phyloP scores from a whole-genome alignment of 163 green algal genomes.

The Chloromonas sp. region DNA sequence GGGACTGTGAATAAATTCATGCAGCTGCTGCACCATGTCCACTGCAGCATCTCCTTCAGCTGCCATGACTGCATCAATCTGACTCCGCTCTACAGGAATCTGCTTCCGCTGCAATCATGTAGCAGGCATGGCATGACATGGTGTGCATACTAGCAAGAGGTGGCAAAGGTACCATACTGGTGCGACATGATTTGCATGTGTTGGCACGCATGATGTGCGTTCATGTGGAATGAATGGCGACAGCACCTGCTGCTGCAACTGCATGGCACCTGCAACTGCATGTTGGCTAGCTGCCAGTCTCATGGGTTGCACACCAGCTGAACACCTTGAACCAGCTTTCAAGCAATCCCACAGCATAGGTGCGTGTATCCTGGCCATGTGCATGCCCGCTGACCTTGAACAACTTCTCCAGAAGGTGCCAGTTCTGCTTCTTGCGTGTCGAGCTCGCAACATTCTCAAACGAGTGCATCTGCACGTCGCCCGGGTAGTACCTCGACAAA shows the following conservation, averaged over 20 bases:
- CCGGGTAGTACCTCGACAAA: constrained; percentile 63
- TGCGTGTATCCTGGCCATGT: no score
- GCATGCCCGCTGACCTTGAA: constrained; percentile 45
- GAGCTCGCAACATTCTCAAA: constrained; percentile 68
- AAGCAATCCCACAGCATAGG: no score
- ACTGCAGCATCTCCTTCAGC: constrained; percentile 46
- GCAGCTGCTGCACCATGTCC: constrained; percentile 43
- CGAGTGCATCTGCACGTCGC: constrained; percentile 64
- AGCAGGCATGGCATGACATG: no score
- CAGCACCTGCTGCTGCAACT: no score
- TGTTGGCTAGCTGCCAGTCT: no score
- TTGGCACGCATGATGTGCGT: neutral
- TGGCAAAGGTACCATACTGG: no score
- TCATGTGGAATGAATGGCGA: no score
- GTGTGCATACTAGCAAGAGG: no score
- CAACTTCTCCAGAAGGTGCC: constrained; percentile 57
- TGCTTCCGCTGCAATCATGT: constrained; percentile 35
- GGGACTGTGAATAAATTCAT: constrained; percentile 43
- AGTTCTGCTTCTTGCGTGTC: constrained; percentile 64
- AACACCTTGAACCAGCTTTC: no score
- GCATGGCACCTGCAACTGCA: no score
- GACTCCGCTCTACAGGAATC: constrained; percentile 38
- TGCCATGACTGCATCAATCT: constrained; percentile 48
- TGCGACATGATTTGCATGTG: neutral
- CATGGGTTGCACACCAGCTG: no score